phyloP scores from a whole-genome alignment of 2,329 filamentous ascomycete genomes.

The Karstenula rhodostoma region DNA sequence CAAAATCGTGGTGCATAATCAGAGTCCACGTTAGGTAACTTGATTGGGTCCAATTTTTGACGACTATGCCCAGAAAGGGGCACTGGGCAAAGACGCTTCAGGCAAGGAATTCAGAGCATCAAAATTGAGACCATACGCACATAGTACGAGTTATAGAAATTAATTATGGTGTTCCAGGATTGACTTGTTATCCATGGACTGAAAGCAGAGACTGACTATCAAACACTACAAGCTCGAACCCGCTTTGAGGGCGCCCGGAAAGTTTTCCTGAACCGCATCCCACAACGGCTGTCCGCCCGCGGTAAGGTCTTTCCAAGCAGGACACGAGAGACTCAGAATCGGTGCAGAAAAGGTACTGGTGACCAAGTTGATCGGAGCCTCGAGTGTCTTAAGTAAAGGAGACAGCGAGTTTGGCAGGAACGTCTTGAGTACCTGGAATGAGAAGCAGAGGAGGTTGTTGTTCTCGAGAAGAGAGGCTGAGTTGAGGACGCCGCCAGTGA shows the following conservation, averaged over 20 bases:
- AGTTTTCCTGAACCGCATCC: background rate
- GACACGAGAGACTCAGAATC: slow-evolving; percentile 32
- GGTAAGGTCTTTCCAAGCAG: slow-evolving; percentile 20
- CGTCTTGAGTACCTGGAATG: slow-evolving; percentile 45
- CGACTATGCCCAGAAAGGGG: no score
- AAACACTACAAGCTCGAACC: background rate
- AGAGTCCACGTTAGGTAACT: no score
- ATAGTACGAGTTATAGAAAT: no score
- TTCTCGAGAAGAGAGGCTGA: slow-evolving; percentile 47
- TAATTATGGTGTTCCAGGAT: no score
- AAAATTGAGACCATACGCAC: no score
- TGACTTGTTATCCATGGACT: no score
- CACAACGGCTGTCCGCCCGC: no score
- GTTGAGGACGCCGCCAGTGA: background rate
- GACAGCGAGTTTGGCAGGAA: slow-evolving; percentile 45
- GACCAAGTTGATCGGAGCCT: slow-evolving; percentile 30
- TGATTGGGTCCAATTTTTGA: no score
- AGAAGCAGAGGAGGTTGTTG: slow-evolving; percentile 50
- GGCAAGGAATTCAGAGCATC: no score
- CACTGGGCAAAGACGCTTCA: no score
- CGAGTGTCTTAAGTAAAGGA: slow-evolving; percentile 35
- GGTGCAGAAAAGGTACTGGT: slow-evolving; percentile 29
- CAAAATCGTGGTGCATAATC: no score
- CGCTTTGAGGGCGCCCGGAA: background rate
- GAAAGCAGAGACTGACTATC: no score